Percentiles rank a stretch among this genome's conserved stretches.
These are phyloP conservation scores for Aspergillus versicolor DNA, from an alignment of 2,329 filamentous ascomycete genomes.

Conservation along the genomic window DNA sequence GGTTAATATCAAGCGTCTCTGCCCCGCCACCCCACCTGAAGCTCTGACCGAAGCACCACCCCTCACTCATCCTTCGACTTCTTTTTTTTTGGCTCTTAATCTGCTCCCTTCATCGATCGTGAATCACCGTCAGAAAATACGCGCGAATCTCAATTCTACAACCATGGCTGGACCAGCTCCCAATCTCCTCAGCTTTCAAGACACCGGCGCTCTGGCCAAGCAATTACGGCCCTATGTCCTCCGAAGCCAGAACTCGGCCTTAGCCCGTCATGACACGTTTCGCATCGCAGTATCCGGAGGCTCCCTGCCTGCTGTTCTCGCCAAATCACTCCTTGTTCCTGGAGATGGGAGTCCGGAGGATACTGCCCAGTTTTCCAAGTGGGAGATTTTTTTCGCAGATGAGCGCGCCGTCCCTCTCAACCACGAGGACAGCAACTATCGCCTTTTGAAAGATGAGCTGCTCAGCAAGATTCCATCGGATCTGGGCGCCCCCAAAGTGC, in stretches of 20 bases:
- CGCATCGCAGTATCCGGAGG: slow-evolving; percentile 92
- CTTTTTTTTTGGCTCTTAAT: background rate
- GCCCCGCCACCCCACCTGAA: slow-evolving; percentile 19
- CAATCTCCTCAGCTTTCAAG: slow-evolving; percentile 77
- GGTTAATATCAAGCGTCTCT: slow-evolving; percentile 5
- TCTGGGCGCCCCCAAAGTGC: slow-evolving; percentile 67
- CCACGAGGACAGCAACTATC: slow-evolving; percentile 93
- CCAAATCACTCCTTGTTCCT: slow-evolving; percentile 71
- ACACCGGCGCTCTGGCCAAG: slow-evolving; percentile 67
- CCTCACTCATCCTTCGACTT: background rate
- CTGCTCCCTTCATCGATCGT: background rate
- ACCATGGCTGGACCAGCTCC: slow-evolving; percentile 45
- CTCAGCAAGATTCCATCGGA: slow-evolving; percentile 79
- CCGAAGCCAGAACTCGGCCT: slow-evolving; percentile 73
- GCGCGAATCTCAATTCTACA: background rate
- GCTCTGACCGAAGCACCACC: slow-evolving; percentile 5
- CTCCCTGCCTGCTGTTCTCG: slow-evolving; percentile 84
- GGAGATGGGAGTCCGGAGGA: slow-evolving; percentile 56
- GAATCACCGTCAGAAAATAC: background rate
- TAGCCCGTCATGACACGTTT: slow-evolving; percentile 79
- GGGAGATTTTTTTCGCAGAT: slow-evolving; percentile 98
- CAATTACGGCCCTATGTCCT: slow-evolving; percentile 81
- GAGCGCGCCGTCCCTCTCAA: slow-evolving; percentile 92
- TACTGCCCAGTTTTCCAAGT: slow-evolving; percentile 74
- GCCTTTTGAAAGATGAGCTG: slow-evolving; percentile 79